Base-by-base conservation (phyloP, 805 yeast species). In the Monosporozyma servazzii region DNA sequence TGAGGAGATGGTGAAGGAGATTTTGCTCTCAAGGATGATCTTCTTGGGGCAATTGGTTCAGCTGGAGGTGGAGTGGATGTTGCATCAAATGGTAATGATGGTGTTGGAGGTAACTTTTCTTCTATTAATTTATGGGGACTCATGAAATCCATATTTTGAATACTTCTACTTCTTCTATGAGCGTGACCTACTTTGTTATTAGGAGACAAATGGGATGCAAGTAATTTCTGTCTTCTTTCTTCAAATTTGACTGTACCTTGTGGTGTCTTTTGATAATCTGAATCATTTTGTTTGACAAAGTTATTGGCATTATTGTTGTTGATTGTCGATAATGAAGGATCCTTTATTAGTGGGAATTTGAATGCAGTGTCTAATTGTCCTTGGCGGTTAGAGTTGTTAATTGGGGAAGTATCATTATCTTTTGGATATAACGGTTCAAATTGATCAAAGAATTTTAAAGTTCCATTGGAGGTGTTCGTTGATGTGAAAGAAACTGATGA, bases 141-240 rank as follows among this genome's bases (percentile, higher is more conserved):
- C 18, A 30, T n/a, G 33, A 53, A 57, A 11, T 56, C 56, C 6
- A 51, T 54, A 42, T 54, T 57, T 45, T 62, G 65, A 11, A 63
- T 48, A 44, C 70, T 66, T 53, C 60, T 59, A 30, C 66, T 64
- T 45, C 70, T 57, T 50, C 57, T 63, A 54, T 66, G 70, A n/a
- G 52, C 52, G 48, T 66, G 68, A 2, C 53, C 46, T 8, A 49
- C 44, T 15, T 47, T 53, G 8, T 31, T 45, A 15, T 41, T 48
- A n/a, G 58, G 56, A 2, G 58, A 47, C 30, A 47, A 17, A 50
- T 53, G 41, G 31, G 48, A 17, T 37, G 36, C 41, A 11, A 53
- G n/a, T 29, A 63, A 51, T 31, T 37, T 51, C 20, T 53, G 53
- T 48, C 69, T 55, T 51, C 67, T 56, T 11, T 53, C 44, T 50